Conservation (phyloP, 352 stramenopile genomes). For the Phytophthora syringae region DNA sequence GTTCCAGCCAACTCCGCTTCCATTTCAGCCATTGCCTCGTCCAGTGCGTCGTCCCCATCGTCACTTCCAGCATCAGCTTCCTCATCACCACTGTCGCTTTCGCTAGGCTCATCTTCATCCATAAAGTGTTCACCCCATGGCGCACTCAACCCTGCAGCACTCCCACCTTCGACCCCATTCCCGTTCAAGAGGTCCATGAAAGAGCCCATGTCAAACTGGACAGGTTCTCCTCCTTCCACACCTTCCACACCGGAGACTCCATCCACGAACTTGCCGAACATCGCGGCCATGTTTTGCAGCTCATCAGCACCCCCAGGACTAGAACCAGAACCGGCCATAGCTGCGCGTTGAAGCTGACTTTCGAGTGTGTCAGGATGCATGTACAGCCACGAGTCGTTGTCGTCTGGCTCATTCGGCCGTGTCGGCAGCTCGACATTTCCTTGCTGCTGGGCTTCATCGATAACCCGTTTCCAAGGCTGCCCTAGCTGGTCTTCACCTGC, state of each 20-base stretch:
- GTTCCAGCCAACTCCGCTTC: slow-evolving; percentile 65
- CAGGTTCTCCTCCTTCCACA: slow-evolving; percentile 56
- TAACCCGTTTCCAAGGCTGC: slow-evolving; percentile 38
- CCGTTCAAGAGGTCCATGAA: slow-evolving; percentile 74
- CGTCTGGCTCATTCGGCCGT: slow-evolving; percentile 38
- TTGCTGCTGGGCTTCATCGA: slow-evolving; percentile 42
- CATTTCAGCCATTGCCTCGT: slow-evolving; percentile 78
- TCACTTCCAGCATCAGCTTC: slow-evolving; percentile 29
- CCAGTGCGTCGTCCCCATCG: slow-evolving; percentile 50
- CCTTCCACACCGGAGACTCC: slow-evolving; percentile 69
- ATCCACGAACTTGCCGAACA: slow-evolving; percentile 81
- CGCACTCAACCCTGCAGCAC: slow-evolving; percentile 18
- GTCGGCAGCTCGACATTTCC: not conserved
- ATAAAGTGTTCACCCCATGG: slow-evolving; percentile 34
- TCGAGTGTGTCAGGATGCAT: slow-evolving; percentile 79
- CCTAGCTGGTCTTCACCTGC: slow-evolving; percentile 54
- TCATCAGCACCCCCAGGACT: slow-evolving; percentile 57
- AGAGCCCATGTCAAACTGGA: slow-evolving; percentile 73
- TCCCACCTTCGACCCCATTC: not conserved
- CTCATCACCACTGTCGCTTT: slow-evolving; percentile 41
- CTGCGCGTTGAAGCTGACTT: slow-evolving; percentile 54
- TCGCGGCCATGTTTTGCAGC: slow-evolving; percentile 69
- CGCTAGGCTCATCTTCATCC: slow-evolving; percentile 30
- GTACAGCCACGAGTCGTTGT: slow-evolving; percentile 85
- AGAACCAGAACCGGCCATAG: slow-evolving; percentile 9